Evolutionary conservation across 768 basidiomycete species (phyloP).

Genomic region (Russula vinacea): DNA sequence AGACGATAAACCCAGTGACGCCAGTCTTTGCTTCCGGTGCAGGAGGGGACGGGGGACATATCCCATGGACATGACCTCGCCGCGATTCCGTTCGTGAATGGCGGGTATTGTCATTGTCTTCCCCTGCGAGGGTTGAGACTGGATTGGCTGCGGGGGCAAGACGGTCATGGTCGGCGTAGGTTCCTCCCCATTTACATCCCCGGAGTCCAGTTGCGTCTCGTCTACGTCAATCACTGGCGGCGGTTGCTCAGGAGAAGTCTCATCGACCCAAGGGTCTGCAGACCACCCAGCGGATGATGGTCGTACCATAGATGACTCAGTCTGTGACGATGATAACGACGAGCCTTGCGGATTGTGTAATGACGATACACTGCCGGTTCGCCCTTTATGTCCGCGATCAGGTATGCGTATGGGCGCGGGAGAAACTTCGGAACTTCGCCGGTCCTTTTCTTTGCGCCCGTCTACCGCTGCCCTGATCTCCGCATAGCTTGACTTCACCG

Average conservation of each 20-base stretch:
- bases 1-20: slow-evolving; percentile 70
- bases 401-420: slow-evolving; percentile 41
- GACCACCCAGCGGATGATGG: slow-evolving; percentile 28
- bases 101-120: slow-evolving; percentile 85
- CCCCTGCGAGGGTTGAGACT: slow-evolving; percentile 68
- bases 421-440: slow-evolving; percentile 30
- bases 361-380: slow-evolving; percentile 35
- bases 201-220: slow-evolving; percentile 6
- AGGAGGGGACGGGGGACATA: slow-evolving; percentile 55
- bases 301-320: slow-evolving; percentile 32
- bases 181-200: neutral
- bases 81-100: slow-evolving; percentile 80
- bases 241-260: slow-evolving; percentile 1
- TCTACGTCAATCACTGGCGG: slow-evolving; percentile 13
- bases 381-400: slow-evolving; percentile 32
- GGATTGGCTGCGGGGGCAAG: slow-evolving; percentile 47
- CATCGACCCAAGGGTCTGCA: slow-evolving; percentile 6
- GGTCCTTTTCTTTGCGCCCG: slow-evolving; percentile 48
- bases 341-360: slow-evolving; percentile 26
- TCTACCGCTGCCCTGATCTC: slow-evolving; percentile 76
- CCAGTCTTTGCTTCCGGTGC: slow-evolving; percentile 44
- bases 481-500: slow-evolving; percentile 56
- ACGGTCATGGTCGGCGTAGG: slow-evolving; percentile 1
- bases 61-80: slow-evolving; percentile 83
- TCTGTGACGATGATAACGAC: slow-evolving; percentile 33